Conservation (phyloP, 352 stramenopile species). For the Phytopythium boreale region DNA sequence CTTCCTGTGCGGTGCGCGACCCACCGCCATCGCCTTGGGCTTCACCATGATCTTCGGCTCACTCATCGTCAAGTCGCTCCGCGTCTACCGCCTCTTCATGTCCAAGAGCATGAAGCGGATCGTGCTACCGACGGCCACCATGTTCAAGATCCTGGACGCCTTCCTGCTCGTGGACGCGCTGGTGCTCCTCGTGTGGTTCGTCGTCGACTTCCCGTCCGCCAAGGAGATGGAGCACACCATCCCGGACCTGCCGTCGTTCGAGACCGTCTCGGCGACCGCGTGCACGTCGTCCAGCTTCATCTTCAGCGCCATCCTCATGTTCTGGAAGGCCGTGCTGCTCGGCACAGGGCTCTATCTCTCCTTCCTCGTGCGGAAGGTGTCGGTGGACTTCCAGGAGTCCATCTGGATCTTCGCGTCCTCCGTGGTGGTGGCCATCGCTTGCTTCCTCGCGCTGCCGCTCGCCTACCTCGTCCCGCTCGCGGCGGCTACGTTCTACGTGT, state of each 20-base stretch:
- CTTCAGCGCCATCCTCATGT: conserved; percentile 47
- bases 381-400: conserved; percentile 58
- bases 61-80: conserved; percentile 29
- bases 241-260: background rate
- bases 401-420: conserved; percentile 59
- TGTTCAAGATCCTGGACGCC: conserved; percentile 16
- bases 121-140: conserved; percentile 10
- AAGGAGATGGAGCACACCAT: conserved; percentile 12
- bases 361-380: conserved; percentile 60
- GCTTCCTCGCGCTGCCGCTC: conserved; percentile 42
- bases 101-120: conserved; percentile 22
- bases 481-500: conserved; percentile 30
- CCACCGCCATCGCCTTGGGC: conserved; percentile 12
- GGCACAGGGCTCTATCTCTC: conserved; percentile 38
- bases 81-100: conserved; percentile 40
- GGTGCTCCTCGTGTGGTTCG: conserved; percentile 14
- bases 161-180: conserved; percentile 17
- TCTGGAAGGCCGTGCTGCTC: conserved; percentile 51
- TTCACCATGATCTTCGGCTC: conserved; percentile 28
- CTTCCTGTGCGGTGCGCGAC: conserved; percentile 15
- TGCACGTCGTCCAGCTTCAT: conserved; percentile 47
- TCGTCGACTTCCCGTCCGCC: conserved; percentile 11
- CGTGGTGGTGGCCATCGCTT: conserved; percentile 39
- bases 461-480: conserved; percentile 46
- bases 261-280: conserved; percentile 15